phyloP scores from a whole-genome alignment of 2,329 filamentous ascomycete genomes.

The Neoarthrinium moseri region DNA sequence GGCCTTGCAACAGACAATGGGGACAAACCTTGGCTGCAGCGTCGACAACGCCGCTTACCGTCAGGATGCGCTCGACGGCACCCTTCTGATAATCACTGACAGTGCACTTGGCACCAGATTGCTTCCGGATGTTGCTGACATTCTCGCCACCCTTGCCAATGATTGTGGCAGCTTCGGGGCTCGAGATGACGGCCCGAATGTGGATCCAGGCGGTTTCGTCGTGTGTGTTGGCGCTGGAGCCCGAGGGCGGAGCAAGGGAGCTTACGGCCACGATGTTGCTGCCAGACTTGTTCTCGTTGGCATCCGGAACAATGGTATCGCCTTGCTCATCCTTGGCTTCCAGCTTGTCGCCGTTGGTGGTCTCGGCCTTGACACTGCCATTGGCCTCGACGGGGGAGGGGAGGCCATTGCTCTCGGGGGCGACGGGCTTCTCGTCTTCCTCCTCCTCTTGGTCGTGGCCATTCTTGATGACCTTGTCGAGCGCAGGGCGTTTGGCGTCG shows the following conservation, averaged over 20 bases:
- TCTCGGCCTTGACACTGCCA: constrained; percentile 40
- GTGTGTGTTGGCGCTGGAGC: constrained; percentile 57
- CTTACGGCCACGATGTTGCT: constrained; percentile 38
- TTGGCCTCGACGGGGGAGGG: constrained; percentile 44
- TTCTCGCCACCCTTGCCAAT: constrained; percentile 99
- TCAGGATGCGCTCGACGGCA: constrained; percentile 95
- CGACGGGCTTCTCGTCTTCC: constrained; percentile 48
- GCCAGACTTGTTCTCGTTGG: constrained; percentile 52
- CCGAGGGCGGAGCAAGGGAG: constrained; percentile 34
- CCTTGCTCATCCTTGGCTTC: constrained; percentile 59
- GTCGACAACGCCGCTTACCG: constrained; percentile 94
- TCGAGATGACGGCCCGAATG: constrained; percentile 94
- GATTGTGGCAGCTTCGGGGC: constrained; percentile 93
- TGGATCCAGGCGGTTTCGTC: constrained; percentile 98
- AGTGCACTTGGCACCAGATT: constrained; percentile 97
- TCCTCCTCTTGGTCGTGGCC: constrained; percentile 36
- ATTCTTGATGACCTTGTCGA: constrained; percentile 85
- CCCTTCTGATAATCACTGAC: constrained; percentile 98
- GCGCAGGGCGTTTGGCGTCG: constrained; percentile 92
- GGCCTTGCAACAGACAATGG: background rate
- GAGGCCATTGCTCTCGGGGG: constrained; percentile 36
- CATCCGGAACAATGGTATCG: constrained; percentile 69
- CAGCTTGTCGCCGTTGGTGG: constrained; percentile 48
- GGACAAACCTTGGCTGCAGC: constrained; percentile 85
- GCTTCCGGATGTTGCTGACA: constrained; percentile 90